Conservation (phyloP, 805 yeast species). For the Yamadazyma philogaea region DNA sequence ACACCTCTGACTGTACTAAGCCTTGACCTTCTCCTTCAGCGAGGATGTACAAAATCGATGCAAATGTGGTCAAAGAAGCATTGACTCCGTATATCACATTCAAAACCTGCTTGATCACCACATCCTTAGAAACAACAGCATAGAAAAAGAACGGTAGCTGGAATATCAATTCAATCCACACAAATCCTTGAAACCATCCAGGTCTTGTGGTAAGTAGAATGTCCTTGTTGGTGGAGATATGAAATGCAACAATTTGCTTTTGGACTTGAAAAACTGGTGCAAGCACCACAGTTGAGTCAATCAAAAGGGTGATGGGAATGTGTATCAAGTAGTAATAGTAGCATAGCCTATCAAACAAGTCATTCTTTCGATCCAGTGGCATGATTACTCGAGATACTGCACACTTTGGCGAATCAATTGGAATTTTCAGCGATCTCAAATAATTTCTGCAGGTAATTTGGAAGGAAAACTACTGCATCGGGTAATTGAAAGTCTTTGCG, state of each 20-base stretch:
- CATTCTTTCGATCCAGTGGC: too few species aligned
- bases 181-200: constrained; percentile 71
- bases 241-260: constrained; percentile 50
- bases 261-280: constrained; percentile 58
- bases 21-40: constrained; percentile 35
- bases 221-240: constrained; percentile 66
- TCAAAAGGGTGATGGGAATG: constrained; percentile 67
- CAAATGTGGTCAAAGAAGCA: constrained; percentile 75
- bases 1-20: constrained; percentile 33
- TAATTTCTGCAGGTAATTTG: neutral
- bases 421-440: too few species aligned
- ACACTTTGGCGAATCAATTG: too few species aligned
- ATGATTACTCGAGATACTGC: too few species aligned
- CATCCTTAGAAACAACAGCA: constrained; percentile 7
- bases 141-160: constrained; percentile 73
- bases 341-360: constrained; percentile 41
- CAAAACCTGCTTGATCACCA: constrained; percentile 7
- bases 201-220: constrained; percentile 60
- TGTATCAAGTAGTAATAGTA: constrained; percentile 58
- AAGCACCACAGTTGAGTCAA: constrained; percentile 72
- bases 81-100: constrained; percentile 64
- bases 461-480: neutral
- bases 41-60: constrained; percentile 58
- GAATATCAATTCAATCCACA: constrained; percentile 63
- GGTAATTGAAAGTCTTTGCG: neutral